These are phyloP conservation scores for Arctostaphylos glauca DNA, from an alignment of 148 eudicot genomes.

Conservation along the genomic window DNA sequence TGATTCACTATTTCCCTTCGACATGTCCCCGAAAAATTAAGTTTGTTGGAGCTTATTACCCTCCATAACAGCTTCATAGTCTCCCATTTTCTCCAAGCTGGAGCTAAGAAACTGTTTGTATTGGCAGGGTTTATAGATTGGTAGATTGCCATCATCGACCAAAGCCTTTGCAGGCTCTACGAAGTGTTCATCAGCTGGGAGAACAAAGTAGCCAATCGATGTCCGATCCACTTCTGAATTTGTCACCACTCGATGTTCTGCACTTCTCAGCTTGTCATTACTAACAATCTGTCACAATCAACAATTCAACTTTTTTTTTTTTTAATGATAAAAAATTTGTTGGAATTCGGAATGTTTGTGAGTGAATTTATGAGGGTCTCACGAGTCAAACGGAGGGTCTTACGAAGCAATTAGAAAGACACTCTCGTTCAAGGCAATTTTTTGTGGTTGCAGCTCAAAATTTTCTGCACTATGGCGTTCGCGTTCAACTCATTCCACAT, in stretches of 20 bases:
- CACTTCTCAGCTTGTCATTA: constrained; percentile 38
- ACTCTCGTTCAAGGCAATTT: too few relatives aligned
- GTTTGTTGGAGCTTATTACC: constrained; percentile 16
- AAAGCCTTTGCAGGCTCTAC: constrained; percentile 38
- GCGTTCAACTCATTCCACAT: too few relatives aligned
- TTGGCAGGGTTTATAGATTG: constrained; percentile 20
- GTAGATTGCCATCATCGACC: constrained; percentile 20
- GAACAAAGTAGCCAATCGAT: constrained; percentile 33
- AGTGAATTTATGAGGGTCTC: too few relatives aligned
- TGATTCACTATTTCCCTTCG: too few relatives aligned
- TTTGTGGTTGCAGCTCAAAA: too few relatives aligned
- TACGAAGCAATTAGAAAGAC: too few relatives aligned
- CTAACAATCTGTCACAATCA: constrained; percentile 34
- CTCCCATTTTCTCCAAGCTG: constrained; percentile 19
- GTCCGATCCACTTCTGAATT: constrained; percentile 28
- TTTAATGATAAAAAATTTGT: too few relatives aligned
- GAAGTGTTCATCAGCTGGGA: constrained; percentile 27
- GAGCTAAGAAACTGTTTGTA: constrained; percentile 33
- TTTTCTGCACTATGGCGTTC: too few relatives aligned
- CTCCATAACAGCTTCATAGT: constrained; percentile 24
- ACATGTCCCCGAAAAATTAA: background rate
- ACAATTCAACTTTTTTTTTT: background rate
- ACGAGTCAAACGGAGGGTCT: too few relatives aligned
- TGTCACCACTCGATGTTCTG: constrained; percentile 48
- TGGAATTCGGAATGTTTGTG: too few relatives aligned